Base-by-base conservation (phyloP, 305 asterid species). In the Fraxinus baroniana region DNA sequence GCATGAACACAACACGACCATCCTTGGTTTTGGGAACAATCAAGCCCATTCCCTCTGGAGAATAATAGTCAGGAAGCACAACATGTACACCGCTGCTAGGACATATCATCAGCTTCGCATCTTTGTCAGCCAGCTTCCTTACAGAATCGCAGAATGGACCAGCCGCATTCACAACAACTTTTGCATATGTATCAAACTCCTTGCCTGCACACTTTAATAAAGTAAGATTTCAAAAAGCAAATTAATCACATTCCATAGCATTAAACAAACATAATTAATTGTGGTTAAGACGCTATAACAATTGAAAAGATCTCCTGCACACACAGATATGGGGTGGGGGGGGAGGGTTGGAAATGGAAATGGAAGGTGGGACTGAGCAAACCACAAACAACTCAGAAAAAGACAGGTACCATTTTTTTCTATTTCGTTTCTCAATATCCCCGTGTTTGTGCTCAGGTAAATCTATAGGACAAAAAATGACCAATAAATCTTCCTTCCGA, bases 1-100 rank as follows among this genome's bases (percentile, higher is more conserved):
- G 99, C 99, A 96, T 96, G 90, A 96, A 96, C 39, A 94, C 86
- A 79, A 96, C 97, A 83, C 99, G 98, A 4, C 99, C 99, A 89
- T 96, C 99, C 91, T 93, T 96, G 68, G 99, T 96, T 89, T 96
- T 96, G 78, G 99, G 99, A 87, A 96, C 99, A 88, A 96, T 96
- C 87, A 96, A 91, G 78, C 99, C 99, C 99, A 96, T 96, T 77
- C 98, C 98, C 30, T 94, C 98, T 3, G 99, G 99, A 81, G 99
- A 96, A 87, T 96, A 96, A 80, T 96, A 96, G 86, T 96, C 98
- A 75, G 99, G 99, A 83, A 96, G 99, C 84, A 94, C 97, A 72
- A 96, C 81, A 82, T 94, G 99, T 66, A 96, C 99, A 76, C 99
- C 99, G 57, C 98, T 96, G 89, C 99, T 96, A 52, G 99, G 95